phyloP scores from a whole-genome alignment of 331 rosid genomes.

The Acacia pycnantha region DNA sequence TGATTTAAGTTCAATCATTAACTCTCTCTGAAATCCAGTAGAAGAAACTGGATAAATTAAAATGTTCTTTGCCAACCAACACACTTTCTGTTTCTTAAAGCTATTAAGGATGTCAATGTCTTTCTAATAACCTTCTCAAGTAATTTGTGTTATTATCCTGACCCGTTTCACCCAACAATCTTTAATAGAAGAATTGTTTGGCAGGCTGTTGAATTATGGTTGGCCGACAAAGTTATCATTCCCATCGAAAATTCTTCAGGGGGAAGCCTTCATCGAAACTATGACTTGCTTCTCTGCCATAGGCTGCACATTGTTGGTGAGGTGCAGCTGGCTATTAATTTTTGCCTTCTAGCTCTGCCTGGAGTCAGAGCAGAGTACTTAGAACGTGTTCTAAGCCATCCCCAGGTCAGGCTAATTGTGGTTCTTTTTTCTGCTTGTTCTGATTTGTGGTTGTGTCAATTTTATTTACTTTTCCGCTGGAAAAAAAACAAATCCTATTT shows the following conservation, averaged over 20 bases:
- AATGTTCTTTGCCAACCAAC: not conserved
- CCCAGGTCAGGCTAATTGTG: conserved; percentile 48
- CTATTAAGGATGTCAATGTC: conserved; percentile 3
- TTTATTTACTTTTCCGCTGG: not conserved
- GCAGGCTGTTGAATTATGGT: conserved; percentile 81
- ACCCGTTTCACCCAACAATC: not conserved
- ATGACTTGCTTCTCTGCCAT: conserved; percentile 79
- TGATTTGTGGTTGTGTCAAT: conserved; percentile 1
- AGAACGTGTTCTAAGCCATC: conserved; percentile 69
- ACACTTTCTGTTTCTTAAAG: not conserved
- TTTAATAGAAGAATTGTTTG: conserved; percentile 1
- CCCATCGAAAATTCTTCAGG: conserved; percentile 72
- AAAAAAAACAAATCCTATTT: not conserved
- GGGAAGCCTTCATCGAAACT: conserved; percentile 78
- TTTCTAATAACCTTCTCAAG: conserved; percentile 18
- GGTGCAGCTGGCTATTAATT: conserved; percentile 58
- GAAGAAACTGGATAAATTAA: not conserved
- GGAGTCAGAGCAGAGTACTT: conserved; percentile 57
- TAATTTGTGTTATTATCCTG: not conserved
- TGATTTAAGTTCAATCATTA: conserved; percentile 16
- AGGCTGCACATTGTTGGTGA: conserved; percentile 80
- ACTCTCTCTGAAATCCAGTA: conserved; percentile 21
- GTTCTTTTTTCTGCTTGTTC: not conserved
- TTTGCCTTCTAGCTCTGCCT: conserved; percentile 75
- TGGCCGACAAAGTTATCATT: conserved; percentile 63